phyloP scores from a whole-genome alignment of 2,329 filamentous ascomycete species.

The Dothistroma septosporum region DNA sequence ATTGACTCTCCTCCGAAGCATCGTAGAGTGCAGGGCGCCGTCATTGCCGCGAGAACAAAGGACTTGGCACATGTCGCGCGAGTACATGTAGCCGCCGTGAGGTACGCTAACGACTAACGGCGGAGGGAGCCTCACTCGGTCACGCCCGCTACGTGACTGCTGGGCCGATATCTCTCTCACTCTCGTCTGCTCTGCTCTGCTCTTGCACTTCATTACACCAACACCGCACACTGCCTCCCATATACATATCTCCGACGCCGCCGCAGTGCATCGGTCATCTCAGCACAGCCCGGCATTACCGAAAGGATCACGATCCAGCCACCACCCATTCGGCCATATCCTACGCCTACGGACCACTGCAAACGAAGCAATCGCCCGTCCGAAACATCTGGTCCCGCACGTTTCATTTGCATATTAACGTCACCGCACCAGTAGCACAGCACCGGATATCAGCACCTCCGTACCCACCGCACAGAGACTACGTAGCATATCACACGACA shows the following conservation, averaged over 20 bases:
- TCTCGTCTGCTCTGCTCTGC: neutral
- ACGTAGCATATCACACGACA: neutral
- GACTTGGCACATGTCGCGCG: neutral
- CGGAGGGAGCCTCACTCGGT: neutral
- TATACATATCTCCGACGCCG: neutral
- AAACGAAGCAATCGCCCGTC: slow-evolving; percentile 1
- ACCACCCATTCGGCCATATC: neutral
- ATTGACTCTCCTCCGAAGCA: neutral
- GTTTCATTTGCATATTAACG: slow-evolving; percentile 8
- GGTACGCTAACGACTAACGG: neutral
- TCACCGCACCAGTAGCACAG: neutral
- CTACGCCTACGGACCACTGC: slow-evolving; percentile 7
- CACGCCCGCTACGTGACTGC: neutral
- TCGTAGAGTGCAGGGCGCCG: neutral
- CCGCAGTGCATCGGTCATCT: neutral
- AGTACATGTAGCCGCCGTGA: neutral
- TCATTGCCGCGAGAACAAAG: neutral
- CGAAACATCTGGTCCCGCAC: slow-evolving; percentile 1
- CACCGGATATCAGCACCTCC: neutral
- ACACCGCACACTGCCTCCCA: neutral
- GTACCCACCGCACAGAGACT: neutral
- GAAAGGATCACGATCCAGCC: neutral
- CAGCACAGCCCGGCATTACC: neutral
- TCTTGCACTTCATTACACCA: neutral
- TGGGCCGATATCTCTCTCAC: neutral